A percentile compares a stretch with the other conserved stretches of the same genome.
Evolutionary conservation across 495 filamentous ascomycete genomes (phyloP).

Genomic region (Trichoderma gamsii): DNA sequence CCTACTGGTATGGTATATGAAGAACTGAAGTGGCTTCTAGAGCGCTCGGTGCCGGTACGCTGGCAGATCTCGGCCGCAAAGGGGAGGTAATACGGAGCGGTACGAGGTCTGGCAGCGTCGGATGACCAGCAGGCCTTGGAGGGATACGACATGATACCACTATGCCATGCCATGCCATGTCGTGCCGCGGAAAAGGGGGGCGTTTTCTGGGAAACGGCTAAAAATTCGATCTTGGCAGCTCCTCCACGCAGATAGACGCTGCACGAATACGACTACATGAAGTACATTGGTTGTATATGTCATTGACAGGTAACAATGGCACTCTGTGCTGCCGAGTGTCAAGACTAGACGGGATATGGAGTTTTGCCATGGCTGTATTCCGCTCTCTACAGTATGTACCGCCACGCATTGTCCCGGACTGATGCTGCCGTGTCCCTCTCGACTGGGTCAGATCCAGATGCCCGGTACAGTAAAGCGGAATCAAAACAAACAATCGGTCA

Average conservation of each 20-base stretch:
- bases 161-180: neutral
- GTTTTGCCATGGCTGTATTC: neutral
- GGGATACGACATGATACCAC: conserved; percentile 3
- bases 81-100: conserved; percentile 6
- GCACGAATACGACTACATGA: neutral
- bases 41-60: neutral
- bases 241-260: neutral
- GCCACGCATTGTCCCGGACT: neutral
- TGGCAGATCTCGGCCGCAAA: conserved; percentile 9
- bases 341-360: neutral
- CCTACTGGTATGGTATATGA: neutral
- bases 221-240: neutral
- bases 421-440: neutral
- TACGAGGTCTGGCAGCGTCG: conserved; percentile 11
- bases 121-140: conserved; percentile 8
- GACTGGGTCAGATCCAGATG: neutral
- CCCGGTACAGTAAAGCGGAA: neutral
- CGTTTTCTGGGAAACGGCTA: neutral
- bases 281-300: neutral
- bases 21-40: neutral
- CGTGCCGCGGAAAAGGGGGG: conserved; percentile 5
- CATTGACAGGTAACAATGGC: neutral
- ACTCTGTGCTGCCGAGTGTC: neutral
- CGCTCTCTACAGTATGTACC: neutral
- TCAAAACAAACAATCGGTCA: neutral